phyloP scores from a whole-genome alignment of 2,329 filamentous ascomycete genomes.

The Colletotrichum scovillei region DNA sequence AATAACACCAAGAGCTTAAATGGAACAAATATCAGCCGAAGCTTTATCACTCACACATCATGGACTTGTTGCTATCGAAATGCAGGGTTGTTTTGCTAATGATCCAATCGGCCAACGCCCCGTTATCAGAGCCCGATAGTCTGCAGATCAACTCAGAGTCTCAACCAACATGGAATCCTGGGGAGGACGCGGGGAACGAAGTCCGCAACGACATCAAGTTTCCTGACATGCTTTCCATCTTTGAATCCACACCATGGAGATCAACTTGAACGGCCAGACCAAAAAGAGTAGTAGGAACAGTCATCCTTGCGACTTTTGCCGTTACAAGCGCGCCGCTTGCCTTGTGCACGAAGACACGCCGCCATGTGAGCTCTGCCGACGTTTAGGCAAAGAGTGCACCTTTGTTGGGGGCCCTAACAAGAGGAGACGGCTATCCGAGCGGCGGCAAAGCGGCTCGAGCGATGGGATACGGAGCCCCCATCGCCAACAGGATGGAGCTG shows the following conservation, averaged over 20 bases:
- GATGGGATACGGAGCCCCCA: background rate
- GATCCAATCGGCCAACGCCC: conserved; percentile 21
- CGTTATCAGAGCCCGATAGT: conserved; percentile 7
- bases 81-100: background rate
- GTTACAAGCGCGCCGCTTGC: conserved; percentile 31
- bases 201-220: background rate
- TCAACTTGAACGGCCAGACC: background rate
- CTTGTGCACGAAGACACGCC: background rate
- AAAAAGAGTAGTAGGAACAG: conserved; percentile 17
- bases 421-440: conserved; percentile 5
- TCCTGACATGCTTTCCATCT: background rate
- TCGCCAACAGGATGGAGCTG: background rate
- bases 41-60: background rate
- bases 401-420: conserved; percentile 27
- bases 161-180: conserved; percentile 2
- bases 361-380: conserved; percentile 23
- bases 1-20: background rate
- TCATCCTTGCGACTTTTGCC: conserved; percentile 30
- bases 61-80: background rate
- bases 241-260: conserved; percentile 17
- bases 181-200: conserved; percentile 17
- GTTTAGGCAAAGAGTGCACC: conserved; percentile 24
- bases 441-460: background rate
- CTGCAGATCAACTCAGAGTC: background rate
- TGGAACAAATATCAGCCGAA: background rate